A percentile compares a stretch with the other conserved stretches of the same genome.
phyloP scores from a whole-genome alignment of 2,329 filamentous ascomycete species.

The Calonectria leucothoes region DNA sequence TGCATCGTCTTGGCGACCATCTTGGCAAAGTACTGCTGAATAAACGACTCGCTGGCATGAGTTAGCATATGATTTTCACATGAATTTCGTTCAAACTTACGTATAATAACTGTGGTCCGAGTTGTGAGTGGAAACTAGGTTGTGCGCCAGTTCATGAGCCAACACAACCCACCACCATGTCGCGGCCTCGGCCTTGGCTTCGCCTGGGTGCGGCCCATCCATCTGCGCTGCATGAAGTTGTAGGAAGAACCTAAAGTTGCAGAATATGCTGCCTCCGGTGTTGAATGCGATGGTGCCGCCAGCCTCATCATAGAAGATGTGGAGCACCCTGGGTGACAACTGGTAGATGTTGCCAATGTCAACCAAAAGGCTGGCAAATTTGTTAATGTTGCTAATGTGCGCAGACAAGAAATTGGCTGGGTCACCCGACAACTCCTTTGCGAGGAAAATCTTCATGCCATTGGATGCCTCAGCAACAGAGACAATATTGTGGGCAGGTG shows the following conservation, averaged over 20 bases:
- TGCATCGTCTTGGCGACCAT: slow-evolving; percentile 68
- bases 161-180: slow-evolving; percentile 97
- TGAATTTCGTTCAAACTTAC: slow-evolving; percentile 51
- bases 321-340: slow-evolving; percentile 75
- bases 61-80: slow-evolving; percentile 30
- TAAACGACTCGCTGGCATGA: slow-evolving; percentile 74
- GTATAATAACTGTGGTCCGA: slow-evolving; percentile 87
- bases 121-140: slow-evolving; percentile 83
- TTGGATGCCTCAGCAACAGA: slow-evolving; percentile 77
- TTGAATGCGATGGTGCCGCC: slow-evolving; percentile 95
- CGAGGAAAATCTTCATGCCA: slow-evolving; percentile 80
- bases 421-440: slow-evolving; percentile 62
- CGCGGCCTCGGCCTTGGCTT: slow-evolving; percentile 74
- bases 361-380: slow-evolving; percentile 76
- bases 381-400: slow-evolving; percentile 72
- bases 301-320: slow-evolving; percentile 86
- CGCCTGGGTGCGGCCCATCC: slow-evolving; percentile 44
- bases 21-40: slow-evolving; percentile 80
- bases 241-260: slow-evolving; percentile 89
- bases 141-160: slow-evolving; percentile 96
- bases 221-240: slow-evolving; percentile 76
- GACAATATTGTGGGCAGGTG: slow-evolving; percentile 77
- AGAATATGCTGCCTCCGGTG: slow-evolving; percentile 86
- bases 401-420: slow-evolving; percentile 66
- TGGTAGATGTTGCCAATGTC: slow-evolving; percentile 80